phyloP scores from a whole-genome alignment of 441 rosid species.

The Kokia cookei region DNA sequence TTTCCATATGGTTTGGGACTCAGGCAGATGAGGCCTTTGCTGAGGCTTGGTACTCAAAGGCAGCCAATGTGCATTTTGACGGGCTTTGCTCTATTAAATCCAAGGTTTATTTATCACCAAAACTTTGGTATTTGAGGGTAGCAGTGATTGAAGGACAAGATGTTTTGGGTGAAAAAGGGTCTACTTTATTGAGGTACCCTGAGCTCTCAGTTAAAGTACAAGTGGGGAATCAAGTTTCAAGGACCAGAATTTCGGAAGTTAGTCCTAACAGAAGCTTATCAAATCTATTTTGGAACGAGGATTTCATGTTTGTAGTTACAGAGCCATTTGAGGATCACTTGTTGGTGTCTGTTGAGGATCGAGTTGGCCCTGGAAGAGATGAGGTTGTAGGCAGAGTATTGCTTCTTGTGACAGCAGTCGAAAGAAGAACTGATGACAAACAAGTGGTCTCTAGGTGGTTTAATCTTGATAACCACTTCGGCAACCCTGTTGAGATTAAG shows the following conservation, averaged over 20 bases:
- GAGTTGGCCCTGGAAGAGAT: conserved; percentile 31
- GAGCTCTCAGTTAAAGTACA: conserved; percentile 35
- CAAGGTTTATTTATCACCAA: conserved; percentile 52
- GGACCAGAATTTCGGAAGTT: conserved; percentile 24
- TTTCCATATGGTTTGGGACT: conserved; percentile 49
- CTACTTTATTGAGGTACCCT: conserved; percentile 25
- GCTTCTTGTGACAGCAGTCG: conserved; percentile 28
- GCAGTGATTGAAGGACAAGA: conserved; percentile 51
- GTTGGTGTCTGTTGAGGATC: conserved; percentile 34
- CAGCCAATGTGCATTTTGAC: conserved; percentile 37
- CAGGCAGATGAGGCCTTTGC: conserved; percentile 54
- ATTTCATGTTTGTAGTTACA: conserved; percentile 44
- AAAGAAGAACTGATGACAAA: conserved; percentile 32
- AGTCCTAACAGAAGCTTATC: conserved; percentile 27
- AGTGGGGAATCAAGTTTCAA: conserved; percentile 40
- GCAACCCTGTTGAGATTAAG: conserved; percentile 15
- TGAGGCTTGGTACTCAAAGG: conserved; percentile 51
- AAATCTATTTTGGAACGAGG: conserved; percentile 48
- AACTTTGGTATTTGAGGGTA: conserved; percentile 50
- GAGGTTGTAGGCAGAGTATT: conserved; percentile 32
- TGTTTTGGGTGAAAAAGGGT: conserved; percentile 27
- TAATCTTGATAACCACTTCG: conserved; percentile 27
- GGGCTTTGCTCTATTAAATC: conserved; percentile 40
- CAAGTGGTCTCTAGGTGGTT: conserved; percentile 41
- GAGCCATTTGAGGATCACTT: conserved; percentile 54